These are phyloP conservation scores for Suhomyces terraborum DNA, from an alignment of 1,139 yeast genomes.

Conservation along the genomic window DNA sequence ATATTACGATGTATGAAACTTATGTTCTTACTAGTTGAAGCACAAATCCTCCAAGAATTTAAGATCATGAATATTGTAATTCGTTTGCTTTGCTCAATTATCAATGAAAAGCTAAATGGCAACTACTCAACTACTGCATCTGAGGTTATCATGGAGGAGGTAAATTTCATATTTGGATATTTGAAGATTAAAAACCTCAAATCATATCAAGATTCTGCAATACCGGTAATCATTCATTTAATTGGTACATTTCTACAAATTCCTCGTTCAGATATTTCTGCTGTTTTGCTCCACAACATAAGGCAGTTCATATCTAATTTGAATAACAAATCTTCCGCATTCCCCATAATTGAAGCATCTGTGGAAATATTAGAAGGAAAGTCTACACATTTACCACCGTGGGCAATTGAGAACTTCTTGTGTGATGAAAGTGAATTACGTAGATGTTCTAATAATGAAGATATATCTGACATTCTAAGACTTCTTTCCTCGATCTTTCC, in stretches of 20 bases:
- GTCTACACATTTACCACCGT: slow-evolving; percentile 7
- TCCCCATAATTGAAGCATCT: slow-evolving; percentile 18
- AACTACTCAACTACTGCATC: background rate
- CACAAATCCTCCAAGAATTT: slow-evolving; percentile 13
- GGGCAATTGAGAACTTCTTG: slow-evolving; percentile 25
- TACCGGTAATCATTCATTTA: slow-evolving; percentile 19
- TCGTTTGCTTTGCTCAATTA: slow-evolving; percentile 22
- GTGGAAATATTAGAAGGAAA: slow-evolving; percentile 15
- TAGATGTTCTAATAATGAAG: slow-evolving; percentile 8
- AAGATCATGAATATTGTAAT: slow-evolving; percentile 27
- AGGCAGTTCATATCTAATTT: slow-evolving; percentile 13
- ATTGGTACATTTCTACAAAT: slow-evolving; percentile 15
- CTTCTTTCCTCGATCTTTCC: slow-evolving; percentile 25
- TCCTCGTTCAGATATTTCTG: background rate
- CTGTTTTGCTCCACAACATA: slow-evolving; percentile 9
- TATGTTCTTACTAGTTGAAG: slow-evolving; percentile 33
- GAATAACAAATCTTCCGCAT: slow-evolving; percentile 10
- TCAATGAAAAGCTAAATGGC: slow-evolving; percentile 19
- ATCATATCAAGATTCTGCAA: slow-evolving; percentile 9
- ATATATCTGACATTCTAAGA: slow-evolving; percentile 13
- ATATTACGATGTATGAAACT: slow-evolving; percentile 44
- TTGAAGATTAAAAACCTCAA: slow-evolving; percentile 14
- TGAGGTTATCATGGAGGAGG: slow-evolving; percentile 26
- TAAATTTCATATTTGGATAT: slow-evolving; percentile 20
- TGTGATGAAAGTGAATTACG: slow-evolving; percentile 16